Evolutionary conservation across 2,329 filamentous ascomycete genomes (phyloP).

Genomic region (Drechslera avenae): DNA sequence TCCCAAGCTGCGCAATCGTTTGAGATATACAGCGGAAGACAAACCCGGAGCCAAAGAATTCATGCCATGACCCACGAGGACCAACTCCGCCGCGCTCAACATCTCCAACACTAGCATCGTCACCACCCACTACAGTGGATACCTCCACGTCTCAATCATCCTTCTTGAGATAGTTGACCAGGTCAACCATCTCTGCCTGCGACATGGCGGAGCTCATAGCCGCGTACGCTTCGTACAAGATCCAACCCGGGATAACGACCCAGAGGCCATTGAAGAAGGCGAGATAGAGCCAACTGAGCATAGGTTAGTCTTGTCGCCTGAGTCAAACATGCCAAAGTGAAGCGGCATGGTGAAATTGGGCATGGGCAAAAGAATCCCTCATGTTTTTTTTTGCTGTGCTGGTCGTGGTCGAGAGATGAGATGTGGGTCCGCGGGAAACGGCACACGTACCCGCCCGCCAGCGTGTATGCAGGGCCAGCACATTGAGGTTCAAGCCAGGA

Average conservation of each 20-base stretch:
- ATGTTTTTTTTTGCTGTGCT: slow-evolving; percentile 3
- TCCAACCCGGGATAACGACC: slow-evolving; percentile 65
- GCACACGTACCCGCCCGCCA: slow-evolving; percentile 12
- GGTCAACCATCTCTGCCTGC: slow-evolving; percentile 46
- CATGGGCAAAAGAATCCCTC: not conserved
- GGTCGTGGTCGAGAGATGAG: slow-evolving; percentile 9
- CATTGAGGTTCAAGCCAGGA: slow-evolving; percentile 10
- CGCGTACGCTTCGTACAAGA: slow-evolving; percentile 58
- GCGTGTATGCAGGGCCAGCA: slow-evolving; percentile 25
- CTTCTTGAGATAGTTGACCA: slow-evolving; percentile 48
- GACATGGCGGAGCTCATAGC: slow-evolving; percentile 50
- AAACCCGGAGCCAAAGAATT: too few species aligned
- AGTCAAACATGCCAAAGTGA: not conserved
- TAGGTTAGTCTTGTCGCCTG: slow-evolving; percentile 3
- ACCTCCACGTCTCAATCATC: slow-evolving; percentile 15
- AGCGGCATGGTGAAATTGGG: not conserved
- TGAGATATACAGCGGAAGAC: too few species aligned
- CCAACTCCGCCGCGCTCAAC: too few species aligned
- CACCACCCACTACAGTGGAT: too few species aligned
- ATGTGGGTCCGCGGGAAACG: slow-evolving; percentile 22
- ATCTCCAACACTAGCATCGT: too few species aligned
- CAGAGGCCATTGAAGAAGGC: slow-evolving; percentile 68
- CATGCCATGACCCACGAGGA: too few species aligned
- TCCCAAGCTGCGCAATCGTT: too few species aligned
- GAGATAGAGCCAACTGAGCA: slow-evolving; percentile 62